Evolutionary conservation across 495 filamentous ascomycete species (phyloP), one percentile per base, ranked within the genome.

Genomic region (Parachaetomium inaequale): DNA sequence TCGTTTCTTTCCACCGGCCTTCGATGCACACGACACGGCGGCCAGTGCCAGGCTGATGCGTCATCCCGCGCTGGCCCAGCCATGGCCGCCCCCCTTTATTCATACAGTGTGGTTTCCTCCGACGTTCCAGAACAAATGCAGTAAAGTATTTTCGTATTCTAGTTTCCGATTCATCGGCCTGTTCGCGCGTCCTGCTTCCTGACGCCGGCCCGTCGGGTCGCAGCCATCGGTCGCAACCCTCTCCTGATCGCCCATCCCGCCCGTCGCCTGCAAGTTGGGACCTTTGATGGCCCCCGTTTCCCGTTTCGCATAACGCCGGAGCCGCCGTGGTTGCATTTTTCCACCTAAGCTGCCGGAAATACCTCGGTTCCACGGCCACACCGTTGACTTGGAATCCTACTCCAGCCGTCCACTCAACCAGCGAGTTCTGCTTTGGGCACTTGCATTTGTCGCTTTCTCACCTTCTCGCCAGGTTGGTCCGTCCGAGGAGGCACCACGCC

Each of bases 161-260:
- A 32, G 31, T 32, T 12, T 32, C 31, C 19, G 51, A 7, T 3
- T 11, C 51, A 54, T 12, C 34, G 19, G n/a, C 31, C 28, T 12
- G 31, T 2, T 11, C 34, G 10, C 34, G 8, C 34, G 8, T 12
- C 4, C 2, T 38, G 31, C 14, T 54, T 36, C 51, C 8, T 38
- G 8, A 55, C 52, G 26, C 21, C 19, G 34, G 4, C 52, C 34
- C 7, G 5, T 17, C 34, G 11, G 34, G 28, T 10, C 23, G 25
- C 23, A 5, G 34, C 32, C 32, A 17, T 43, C n/a, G 36, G 12
- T 40, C 36, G 36, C 36, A 40, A 2, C 36, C 36, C 5, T 19
- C 17, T 32, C 52, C 52, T 55, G 52, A 55, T 55, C 52, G 52
- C 28, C 52, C n/a, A 40, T 40, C 12, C 32, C 32, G 52, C 52